Conservation (phyloP, 2,329 filamentous ascomycete species). For the Cercospora nicotianae region DNA sequence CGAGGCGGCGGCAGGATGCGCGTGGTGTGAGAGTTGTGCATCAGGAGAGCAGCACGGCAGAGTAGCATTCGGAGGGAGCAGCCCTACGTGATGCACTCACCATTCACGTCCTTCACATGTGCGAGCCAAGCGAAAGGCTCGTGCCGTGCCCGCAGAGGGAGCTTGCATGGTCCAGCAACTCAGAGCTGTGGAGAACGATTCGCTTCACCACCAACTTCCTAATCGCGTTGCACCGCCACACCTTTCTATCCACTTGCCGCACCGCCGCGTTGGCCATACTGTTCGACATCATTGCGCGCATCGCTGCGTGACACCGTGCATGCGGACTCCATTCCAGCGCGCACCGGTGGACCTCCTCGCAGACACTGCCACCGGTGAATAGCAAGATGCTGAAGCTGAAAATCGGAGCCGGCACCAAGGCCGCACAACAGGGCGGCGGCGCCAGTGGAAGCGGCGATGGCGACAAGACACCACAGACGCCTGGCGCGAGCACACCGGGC, state of each 20-base stretch:
- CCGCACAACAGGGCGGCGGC: slow-evolving; percentile 1
- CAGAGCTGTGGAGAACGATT: neutral
- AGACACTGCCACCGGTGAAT: slow-evolving; percentile 4
- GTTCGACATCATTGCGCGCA: neutral
- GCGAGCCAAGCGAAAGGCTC: neutral
- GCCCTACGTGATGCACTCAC: neutral
- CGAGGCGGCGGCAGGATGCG: neutral
- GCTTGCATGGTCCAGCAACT: too few relatives aligned
- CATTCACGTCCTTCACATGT: neutral
- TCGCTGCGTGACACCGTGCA: slow-evolving; percentile 5
- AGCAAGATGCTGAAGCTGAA: slow-evolving; percentile 29
- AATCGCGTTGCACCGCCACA: neutral
- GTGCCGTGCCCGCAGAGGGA: neutral
- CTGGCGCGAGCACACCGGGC: slow-evolving; percentile 15
- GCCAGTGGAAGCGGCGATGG: neutral
- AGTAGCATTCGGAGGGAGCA: neutral
- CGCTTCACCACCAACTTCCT: neutral
- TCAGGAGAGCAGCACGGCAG: neutral
- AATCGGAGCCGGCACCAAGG: slow-evolving; percentile 20
- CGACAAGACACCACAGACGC: slow-evolving; percentile 11
- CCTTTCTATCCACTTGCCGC: neutral
- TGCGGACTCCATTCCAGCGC: slow-evolving; percentile 2
- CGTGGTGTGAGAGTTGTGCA: neutral
- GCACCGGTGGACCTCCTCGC: neutral
- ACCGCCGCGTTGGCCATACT: neutral